Evolutionary conservation across 148 eudicot genomes (phyloP), one percentile per base, ranked within the genome.

Genomic region (Fagopyrum esculentum): DNA sequence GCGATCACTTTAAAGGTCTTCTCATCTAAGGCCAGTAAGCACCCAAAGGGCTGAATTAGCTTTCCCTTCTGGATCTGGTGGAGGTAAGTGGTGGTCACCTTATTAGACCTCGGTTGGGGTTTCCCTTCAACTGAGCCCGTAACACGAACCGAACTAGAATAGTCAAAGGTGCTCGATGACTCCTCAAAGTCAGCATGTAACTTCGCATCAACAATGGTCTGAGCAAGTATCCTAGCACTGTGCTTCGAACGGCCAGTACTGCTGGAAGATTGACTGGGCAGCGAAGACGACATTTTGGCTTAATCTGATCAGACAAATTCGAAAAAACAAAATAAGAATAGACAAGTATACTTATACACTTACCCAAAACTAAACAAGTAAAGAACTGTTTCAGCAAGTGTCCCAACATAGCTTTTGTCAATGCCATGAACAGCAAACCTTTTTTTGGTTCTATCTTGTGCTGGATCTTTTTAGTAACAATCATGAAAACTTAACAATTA

Each of bases 61-160:
- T 86, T 90, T 47, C 98, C 98, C 56, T 87, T 94, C 77, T 94
- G 98, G 49, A 94, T 94, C 72, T 91, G 93, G 29, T 83, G 87
- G 69, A 94, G 96, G 82, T 90, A 94, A 54, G 98, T 82, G 4
- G 96, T 88, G 50, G 97, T 94, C 50, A 82, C 86, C 78, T 82
- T 90, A 79, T 90, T 84, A 6, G 97, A 81, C 74, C 81, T 82
- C 45, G 90, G 86, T 55, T 75, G 85, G 66, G 73, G 78, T 29
- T 51, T 81, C 29, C 60, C 80, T 44, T 75, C 56, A 6, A 63
- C 79, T 8, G 76, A 75, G 57, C 80, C 77, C 1, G 82, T 85
- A 13, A 83, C 74, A 13, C 90, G 86, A 7, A 94, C 89, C 1
- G 98, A 88, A 26, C 79, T 83, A 0, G 97, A 86, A 84, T 92